A percentile compares a stretch with the other conserved stretches of the same genome.
These are phyloP conservation scores for Microthlaspi erraticum DNA, from an alignment of 345 rosid genomes.

Conservation along the genomic window DNA sequence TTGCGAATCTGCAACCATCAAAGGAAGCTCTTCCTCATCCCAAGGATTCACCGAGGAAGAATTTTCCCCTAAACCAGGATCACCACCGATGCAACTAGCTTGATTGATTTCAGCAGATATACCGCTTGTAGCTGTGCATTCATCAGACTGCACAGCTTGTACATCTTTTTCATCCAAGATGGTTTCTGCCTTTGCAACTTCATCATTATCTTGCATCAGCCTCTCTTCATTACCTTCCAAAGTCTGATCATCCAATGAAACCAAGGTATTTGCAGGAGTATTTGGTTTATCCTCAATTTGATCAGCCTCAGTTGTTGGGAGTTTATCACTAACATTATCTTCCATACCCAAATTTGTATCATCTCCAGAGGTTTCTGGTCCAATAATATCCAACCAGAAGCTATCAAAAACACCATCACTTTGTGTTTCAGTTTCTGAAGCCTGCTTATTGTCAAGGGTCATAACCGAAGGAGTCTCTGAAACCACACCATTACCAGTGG, in stretches of 20 bases:
- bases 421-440: conserved; percentile 28
- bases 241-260: conserved; percentile 47
- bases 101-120: conserved; percentile 44
- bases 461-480: conserved; percentile 37
- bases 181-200: conserved; percentile 46
- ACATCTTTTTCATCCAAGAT: conserved; percentile 47
- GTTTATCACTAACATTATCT: conserved; percentile 10
- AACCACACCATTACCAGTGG: conserved; percentile 30
- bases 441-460: conserved; percentile 22
- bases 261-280: conserved; percentile 36
- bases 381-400: conserved; percentile 47
- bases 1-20: conserved; percentile 64
- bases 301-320: conserved; percentile 36
- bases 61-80: conserved; percentile 47
- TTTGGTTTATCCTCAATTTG: conserved; percentile 36
- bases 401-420: conserved; percentile 32
- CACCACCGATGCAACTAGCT: conserved; percentile 40
- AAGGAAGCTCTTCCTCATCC: conserved; percentile 70
- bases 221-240: conserved; percentile 42
- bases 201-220: conserved; percentile 31
- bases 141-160: conserved; percentile 48
- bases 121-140: conserved; percentile 41
- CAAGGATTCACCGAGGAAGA: conserved; percentile 63
- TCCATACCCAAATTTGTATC: conserved; percentile 28
- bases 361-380: conserved; percentile 36